These are phyloP conservation scores for Diplodia seriata DNA, from an alignment of 2,329 filamentous ascomycete species.

Conservation along the genomic window DNA sequence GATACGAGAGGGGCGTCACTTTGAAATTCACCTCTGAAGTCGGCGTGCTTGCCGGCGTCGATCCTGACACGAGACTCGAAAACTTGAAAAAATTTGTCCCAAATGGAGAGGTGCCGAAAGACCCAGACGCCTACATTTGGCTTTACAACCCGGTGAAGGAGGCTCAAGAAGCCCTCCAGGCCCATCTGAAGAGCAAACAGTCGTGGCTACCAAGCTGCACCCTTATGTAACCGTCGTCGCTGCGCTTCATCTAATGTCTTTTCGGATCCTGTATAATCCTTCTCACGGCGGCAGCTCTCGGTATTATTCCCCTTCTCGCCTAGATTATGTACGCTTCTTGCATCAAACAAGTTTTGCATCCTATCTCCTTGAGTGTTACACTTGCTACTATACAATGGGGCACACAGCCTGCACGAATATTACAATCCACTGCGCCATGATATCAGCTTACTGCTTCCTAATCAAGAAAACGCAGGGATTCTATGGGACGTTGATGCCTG, in stretches of 20 bases:
- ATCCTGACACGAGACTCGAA: slow-evolving; percentile 16
- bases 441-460: neutral
- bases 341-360: neutral
- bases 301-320: neutral
- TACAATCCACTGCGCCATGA: neutral
- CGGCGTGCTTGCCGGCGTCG: slow-evolving; percentile 6
- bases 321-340: neutral
- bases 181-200: slow-evolving; percentile 3
- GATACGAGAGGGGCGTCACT: slow-evolving; percentile 34
- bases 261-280: neutral
- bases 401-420: neutral
- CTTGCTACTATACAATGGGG: neutral
- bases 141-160: slow-evolving; percentile 28
- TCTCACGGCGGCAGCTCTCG: neutral
- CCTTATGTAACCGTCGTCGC: slow-evolving; percentile 7
- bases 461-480: neutral
- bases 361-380: neutral
- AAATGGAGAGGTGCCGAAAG: slow-evolving; percentile 24
- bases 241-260: neutral
- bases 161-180: slow-evolving; percentile 14
- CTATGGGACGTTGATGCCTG: neutral
- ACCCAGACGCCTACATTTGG: slow-evolving; percentile 31
- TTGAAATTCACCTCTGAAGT: slow-evolving; percentile 30
- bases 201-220: slow-evolving; percentile 6
- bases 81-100: slow-evolving; percentile 29